These are phyloP conservation scores for Nakaseomyces uthaithaninus DNA, from an alignment of 1,139 yeast genomes.

Conservation along the genomic window DNA sequence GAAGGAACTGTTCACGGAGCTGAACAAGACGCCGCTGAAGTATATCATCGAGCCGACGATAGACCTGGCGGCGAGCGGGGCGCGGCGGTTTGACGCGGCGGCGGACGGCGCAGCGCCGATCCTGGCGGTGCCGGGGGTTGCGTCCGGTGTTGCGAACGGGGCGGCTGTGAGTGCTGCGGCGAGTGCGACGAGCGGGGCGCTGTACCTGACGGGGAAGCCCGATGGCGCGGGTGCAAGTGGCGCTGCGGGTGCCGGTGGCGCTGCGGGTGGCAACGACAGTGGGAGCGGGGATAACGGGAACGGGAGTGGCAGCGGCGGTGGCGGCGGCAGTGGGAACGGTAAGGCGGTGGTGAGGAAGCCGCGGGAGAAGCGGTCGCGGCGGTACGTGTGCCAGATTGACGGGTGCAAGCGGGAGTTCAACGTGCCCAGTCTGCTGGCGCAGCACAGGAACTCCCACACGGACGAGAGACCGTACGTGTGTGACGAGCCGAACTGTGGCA, in stretches of 20 bases:
- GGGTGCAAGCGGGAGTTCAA: constrained; percentile 42
- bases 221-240: too few species aligned
- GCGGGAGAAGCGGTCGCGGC: constrained; percentile 24
- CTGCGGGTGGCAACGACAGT: too few species aligned
- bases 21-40: constrained; percentile 6
- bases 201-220: too few species aligned
- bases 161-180: neutral
- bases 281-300: too few species aligned
- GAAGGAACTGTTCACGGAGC: constrained; percentile 3
- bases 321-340: neutral
- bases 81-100: neutral
- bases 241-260: too few species aligned
- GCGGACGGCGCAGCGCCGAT: neutral
- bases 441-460: constrained; percentile 70
- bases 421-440: constrained; percentile 44
- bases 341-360: neutral
- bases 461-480: constrained; percentile 78
- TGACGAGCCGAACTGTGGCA: constrained; percentile 58
- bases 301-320: too few species aligned
- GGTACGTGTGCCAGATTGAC: constrained; percentile 33
- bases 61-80: neutral
- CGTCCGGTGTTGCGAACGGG: neutral
- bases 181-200: neutral
- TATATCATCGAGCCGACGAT: constrained; percentile 5
- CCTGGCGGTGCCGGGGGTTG: neutral